Base-by-base conservation (phyloP, 805 yeast species). In the Groenewaldozyma tartarivorans region DNA sequence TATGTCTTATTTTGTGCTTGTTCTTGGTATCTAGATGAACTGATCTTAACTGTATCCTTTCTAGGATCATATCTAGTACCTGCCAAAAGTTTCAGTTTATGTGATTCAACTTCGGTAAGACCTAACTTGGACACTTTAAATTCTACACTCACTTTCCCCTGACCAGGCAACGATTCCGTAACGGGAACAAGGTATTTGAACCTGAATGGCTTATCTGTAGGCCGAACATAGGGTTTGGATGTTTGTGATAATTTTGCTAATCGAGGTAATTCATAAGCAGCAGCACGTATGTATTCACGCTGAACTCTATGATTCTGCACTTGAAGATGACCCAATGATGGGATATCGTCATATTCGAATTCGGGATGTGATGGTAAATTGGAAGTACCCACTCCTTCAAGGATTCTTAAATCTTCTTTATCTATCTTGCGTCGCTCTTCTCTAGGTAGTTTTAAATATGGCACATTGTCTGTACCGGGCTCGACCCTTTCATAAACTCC, bases 211-310 rank as follows among this genome's bases (percentile, higher is more conserved):
- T 46, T 35, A 24, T 29, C 27, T 15, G 45, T 49, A 11, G 67
- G 67, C 17, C 79, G 79, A 26, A 54, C 58, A 64, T 83, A 88
- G 45, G 69, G 71, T 30, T 38, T 30, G 20, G 40, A 35, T 15
- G 30, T 31, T 20, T 31, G 33, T 5, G 33, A 77, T 48, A 92
- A 69, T 42, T 77, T 72, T 5, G 33, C 77, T 48, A 92, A 69
- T 42, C 77, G 72, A 4, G 98, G 98, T 69, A 90, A 72, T 58
- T 90, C 97, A 63, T 81, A 90, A 0, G 96, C 96, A 7, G 94
- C 85, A 34, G 85, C 69, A 52, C 96, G 73, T 55, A 79, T 79
- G 53, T 79, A 77, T 48, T 81, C 75, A 50, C 94, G 77, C 51
- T 75, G 77, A 48, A 75, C 80, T 55, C 96, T 74, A 53, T 77